Evolutionary conservation across 1,284 basidiomycete genomes (phyloP).

Genomic region (Pterulicium gracile): DNA sequence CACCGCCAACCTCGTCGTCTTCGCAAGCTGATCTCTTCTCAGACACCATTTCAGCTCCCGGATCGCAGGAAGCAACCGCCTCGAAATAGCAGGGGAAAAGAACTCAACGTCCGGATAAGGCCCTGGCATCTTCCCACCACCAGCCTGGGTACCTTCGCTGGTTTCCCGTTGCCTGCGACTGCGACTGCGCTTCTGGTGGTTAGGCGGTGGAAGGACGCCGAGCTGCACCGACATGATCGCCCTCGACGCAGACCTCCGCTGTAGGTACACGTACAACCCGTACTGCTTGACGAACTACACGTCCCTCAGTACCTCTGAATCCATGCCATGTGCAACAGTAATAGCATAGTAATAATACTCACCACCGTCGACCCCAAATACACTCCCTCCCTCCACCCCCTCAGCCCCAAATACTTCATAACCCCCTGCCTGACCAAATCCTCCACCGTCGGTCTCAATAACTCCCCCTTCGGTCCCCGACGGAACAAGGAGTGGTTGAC

Average conservation of each 20-base stretch:
- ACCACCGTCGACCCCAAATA: slow-evolving; percentile 22
- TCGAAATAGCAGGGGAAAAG: slow-evolving; percentile 24
- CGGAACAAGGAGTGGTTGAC: slow-evolving; percentile 54
- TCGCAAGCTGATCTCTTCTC: slow-evolving; percentile 12
- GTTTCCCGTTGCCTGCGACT: too few relatives aligned
- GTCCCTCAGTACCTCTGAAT: background rate
- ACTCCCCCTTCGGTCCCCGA: slow-evolving; percentile 36
- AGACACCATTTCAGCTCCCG: slow-evolving; percentile 30
- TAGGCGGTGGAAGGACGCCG: too few relatives aligned
- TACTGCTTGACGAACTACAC: background rate
- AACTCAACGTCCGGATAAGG: slow-evolving; percentile 29
- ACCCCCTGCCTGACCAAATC: slow-evolving; percentile 43
- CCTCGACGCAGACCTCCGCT: background rate
- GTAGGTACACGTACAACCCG: background rate
- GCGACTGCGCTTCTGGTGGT: too few relatives aligned
- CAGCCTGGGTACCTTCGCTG: slow-evolving; percentile 16
- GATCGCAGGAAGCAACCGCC: slow-evolving; percentile 30
- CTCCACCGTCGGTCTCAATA: slow-evolving; percentile 48
- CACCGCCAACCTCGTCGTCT: slow-evolving; percentile 8
- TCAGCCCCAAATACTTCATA: slow-evolving; percentile 4
- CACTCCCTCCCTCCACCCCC: background rate
- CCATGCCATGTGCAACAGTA: background rate
- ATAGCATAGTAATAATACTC: slow-evolving; percentile 14
- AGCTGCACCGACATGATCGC: background rate
- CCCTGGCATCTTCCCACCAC: slow-evolving; percentile 24